Evolutionary conservation across 495 filamentous ascomycete species (phyloP).

Genomic region (Rhypophila decipiens): DNA sequence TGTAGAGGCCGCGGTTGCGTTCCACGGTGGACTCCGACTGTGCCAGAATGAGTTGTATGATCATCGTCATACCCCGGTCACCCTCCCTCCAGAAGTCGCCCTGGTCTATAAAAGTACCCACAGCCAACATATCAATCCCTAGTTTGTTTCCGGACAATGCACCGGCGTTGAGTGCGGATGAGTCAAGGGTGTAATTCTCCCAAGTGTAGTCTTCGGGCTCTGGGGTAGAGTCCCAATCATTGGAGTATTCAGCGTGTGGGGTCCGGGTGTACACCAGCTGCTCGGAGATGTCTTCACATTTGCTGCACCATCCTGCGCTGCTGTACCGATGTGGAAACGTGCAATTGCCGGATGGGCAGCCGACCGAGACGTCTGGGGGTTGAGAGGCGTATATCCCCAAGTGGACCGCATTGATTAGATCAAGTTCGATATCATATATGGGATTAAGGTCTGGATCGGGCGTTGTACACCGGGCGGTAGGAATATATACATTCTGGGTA

Average conservation of each 20-base stretch:
- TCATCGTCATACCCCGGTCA: neutral
- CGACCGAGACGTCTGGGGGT: constrained; percentile 1
- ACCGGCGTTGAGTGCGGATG: neutral
- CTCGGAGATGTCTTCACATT: constrained; percentile 12
- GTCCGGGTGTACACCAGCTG: constrained; percentile 1
- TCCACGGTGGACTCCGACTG: neutral
- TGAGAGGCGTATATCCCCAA: neutral
- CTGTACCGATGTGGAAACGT: constrained; percentile 11
- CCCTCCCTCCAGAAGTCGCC: neutral
- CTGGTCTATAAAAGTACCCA: too few relatives aligned
- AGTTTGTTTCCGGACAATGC: too few relatives aligned
- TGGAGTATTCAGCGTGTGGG: neutral
- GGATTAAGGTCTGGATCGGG: neutral
- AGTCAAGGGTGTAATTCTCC: neutral
- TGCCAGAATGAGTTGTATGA: neutral
- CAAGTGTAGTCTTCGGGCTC: too few relatives aligned
- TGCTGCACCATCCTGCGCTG: constrained; percentile 11
- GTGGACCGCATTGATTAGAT: neutral
- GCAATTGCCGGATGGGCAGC: constrained; percentile 17
- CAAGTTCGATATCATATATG: neutral
- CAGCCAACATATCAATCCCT: too few relatives aligned
- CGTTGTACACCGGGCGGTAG: neutral
- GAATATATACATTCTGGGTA: neutral
- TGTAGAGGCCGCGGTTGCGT: neutral
- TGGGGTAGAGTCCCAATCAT: neutral